Conservation (phyloP, 306 rosid species). For the Malus orientalis region DNA sequence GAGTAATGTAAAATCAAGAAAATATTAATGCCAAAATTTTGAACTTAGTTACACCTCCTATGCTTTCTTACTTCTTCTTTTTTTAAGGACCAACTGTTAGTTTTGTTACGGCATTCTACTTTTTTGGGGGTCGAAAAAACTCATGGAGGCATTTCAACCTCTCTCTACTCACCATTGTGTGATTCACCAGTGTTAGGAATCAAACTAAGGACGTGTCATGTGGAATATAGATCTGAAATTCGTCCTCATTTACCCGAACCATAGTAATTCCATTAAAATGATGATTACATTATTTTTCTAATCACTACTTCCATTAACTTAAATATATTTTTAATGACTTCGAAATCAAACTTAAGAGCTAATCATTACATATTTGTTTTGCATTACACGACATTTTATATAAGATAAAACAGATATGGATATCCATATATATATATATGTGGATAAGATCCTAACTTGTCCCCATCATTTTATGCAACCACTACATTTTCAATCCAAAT, state of each 20-base stretch:
- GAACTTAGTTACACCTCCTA: neutral
- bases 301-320: too few species aligned
- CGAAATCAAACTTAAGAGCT: neutral
- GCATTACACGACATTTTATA: neutral
- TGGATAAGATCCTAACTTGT: neutral
- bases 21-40: neutral
- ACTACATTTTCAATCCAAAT: neutral
- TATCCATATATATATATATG: neutral
- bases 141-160: too few species aligned
- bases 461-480: constrained; percentile 4
- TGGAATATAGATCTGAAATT: too few species aligned
- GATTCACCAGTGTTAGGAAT: too few species aligned
- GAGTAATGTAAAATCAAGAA: neutral
- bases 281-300: neutral
- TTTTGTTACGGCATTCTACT: too few species aligned
- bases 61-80: too few species aligned
- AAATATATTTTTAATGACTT: neutral
- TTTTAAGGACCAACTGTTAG: too few species aligned
- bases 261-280: neutral
- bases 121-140: too few species aligned
- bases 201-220: too few species aligned
- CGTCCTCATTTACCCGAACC: too few species aligned
- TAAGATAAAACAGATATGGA: neutral
- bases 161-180: rapidly evolving
- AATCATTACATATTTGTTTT: neutral